Base-by-base conservation (phyloP, 257 asterid genomes). In the Rubia yunnanensis region DNA sequence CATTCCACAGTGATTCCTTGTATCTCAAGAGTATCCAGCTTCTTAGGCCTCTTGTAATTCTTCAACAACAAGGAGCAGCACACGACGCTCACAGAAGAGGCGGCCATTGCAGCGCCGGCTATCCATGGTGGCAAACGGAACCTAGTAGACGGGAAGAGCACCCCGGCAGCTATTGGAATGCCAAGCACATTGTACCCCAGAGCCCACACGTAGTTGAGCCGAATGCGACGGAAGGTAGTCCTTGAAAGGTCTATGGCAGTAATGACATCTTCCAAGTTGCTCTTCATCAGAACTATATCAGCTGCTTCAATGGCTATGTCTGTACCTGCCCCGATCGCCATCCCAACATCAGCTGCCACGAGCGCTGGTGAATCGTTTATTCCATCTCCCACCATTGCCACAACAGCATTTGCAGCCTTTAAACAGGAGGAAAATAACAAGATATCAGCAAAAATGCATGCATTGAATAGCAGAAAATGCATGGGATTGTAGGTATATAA, bases 361-460 rank as follows among this genome's bases (percentile, higher is more conserved):
- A 94, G 72, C 35, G 96, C 99, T 10, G 99, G 99, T 1, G 99
- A 94, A 71, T 94, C 99, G 30, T 94, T 94, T 54, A 94, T 94
- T 17, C 99, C 99, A 53, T 94, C 99, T 41, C 99, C 99, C 70
- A 94, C 95, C 99, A 94, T 91, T 55, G 99, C 99, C 10, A 94
- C 99, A 54, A 90, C 79, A 48, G 79, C 65, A 17, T 91, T 94
- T 52, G 78, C 75, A 71, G 85, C 94, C 96, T 91, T 78, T 49
- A 24, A 15, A 56, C 46, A 41, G 2, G 3, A 57, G 38, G 13
- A 57, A 28, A 57, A 14, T 6, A 30, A 14, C 17, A 14, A 17
- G 7, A 17, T 1, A 15, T 44, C 5, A 7, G 0, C 1, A 15
- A 15, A 44, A 14, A 44, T n/a, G n/a, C n/a, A n/a, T n/a, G n/a